These are phyloP conservation scores for Eimeria sp. DNA, from an alignment of 169 alveolate species.

Conservation along the genomic window DNA sequence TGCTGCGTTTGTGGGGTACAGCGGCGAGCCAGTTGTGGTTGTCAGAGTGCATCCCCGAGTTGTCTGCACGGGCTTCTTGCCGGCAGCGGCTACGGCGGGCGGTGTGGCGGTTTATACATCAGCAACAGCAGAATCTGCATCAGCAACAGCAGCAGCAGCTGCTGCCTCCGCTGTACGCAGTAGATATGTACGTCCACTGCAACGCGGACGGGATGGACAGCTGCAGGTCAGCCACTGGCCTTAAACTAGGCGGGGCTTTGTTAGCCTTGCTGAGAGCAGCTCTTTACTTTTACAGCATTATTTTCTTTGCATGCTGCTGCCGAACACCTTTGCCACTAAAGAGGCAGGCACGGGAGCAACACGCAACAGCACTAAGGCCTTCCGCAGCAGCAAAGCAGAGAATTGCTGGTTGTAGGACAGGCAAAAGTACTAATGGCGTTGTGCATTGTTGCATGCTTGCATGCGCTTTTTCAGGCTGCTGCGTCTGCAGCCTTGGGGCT, in stretches of 20 bases:
- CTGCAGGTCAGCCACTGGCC: constrained; percentile 6
- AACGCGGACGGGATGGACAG: constrained; percentile 30
- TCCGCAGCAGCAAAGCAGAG: too few relatives aligned
- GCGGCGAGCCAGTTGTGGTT: constrained; percentile 60
- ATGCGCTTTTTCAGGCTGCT: constrained; percentile 41
- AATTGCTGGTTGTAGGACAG: too few relatives aligned
- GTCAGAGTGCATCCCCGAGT: constrained; percentile 51
- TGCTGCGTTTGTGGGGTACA: neutral
- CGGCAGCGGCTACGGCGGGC: constrained; percentile 6
- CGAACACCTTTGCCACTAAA: too few relatives aligned
- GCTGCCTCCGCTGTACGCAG: constrained; percentile 55
- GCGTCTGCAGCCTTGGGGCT: constrained; percentile 53
- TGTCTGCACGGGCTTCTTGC: neutral
- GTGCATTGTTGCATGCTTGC: neutral
- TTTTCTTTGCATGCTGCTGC: too few relatives aligned
- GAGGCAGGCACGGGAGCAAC: too few relatives aligned
- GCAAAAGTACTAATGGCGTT: too few relatives aligned
- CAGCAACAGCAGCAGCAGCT: constrained; percentile 54
- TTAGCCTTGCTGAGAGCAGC: too few relatives aligned
- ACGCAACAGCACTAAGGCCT: too few relatives aligned
- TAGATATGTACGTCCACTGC: constrained; percentile 42
- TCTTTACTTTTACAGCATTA: too few relatives aligned
- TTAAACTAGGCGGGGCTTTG: neutral
- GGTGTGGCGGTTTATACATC: constrained; percentile 17
- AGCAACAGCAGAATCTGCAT: neutral